Conservation (phyloP, 2,329 filamentous ascomycete species). For the Talaromyces sp. region DNA sequence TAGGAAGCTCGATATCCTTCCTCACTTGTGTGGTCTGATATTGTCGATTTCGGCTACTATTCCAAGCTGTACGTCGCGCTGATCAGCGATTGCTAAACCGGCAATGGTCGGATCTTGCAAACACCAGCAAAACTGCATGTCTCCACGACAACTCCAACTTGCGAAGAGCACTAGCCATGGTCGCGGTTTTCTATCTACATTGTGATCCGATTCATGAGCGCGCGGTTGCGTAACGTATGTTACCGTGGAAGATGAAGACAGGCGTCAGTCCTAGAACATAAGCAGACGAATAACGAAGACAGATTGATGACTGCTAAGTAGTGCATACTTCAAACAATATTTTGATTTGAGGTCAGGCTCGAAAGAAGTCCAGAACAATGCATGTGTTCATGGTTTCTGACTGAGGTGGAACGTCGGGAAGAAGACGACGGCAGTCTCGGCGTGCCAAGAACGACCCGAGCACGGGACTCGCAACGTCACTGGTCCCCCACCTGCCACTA, state of each 20-base stretch:
- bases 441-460: constrained; percentile 3
- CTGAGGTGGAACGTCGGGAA: background rate
- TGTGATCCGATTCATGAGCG: background rate
- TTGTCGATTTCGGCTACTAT: background rate
- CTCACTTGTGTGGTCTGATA: background rate
- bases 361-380: background rate
- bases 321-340: background rate
- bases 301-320: background rate
- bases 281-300: no score
- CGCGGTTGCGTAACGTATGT: background rate
- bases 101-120: background rate
- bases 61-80: background rate
- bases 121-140: background rate
- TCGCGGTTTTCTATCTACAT: constrained; percentile 5
- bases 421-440: background rate
- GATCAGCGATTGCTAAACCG: background rate
- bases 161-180: background rate
- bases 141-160: background rate
- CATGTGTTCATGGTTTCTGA: background rate
- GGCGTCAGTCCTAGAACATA: background rate
- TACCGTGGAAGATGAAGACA: background rate
- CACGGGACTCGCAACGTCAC: constrained; percentile 15
- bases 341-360: background rate
- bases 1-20: background rate
- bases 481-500: constrained; percentile 11